phyloP scores from a whole-genome alignment of 2,329 filamentous ascomycete species.

The Aspergillus sp. region DNA sequence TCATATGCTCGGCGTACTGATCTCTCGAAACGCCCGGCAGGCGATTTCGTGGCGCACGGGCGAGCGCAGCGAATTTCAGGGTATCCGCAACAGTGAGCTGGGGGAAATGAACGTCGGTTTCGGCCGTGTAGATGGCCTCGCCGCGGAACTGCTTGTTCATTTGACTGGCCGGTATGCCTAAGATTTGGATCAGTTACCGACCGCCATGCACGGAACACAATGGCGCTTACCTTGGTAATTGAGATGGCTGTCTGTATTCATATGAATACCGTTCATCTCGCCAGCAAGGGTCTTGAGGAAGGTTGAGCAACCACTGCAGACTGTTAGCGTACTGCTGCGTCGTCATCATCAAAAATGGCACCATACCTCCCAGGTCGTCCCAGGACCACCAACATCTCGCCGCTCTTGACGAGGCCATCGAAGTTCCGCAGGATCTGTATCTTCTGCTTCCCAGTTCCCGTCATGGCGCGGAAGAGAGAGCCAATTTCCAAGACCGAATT shows the following conservation, averaged over 20 bases:
- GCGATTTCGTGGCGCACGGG: conserved; percentile 42
- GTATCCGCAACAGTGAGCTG: conserved; percentile 70
- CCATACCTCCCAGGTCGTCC: conserved; percentile 37
- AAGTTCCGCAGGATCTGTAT: conserved; percentile 57
- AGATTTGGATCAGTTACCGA: no score
- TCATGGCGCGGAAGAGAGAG: conserved; percentile 22
- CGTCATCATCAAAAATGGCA: neutral
- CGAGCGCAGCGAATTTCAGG: conserved; percentile 64
- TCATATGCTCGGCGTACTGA: conserved; percentile 35
- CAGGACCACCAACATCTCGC: conserved; percentile 50
- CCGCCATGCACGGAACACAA: no score
- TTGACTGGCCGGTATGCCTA: conserved; percentile 33
- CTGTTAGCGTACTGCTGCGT: conserved; percentile 3
- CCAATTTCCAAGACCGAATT: conserved; percentile 29
- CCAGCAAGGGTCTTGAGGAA: conserved; percentile 77
- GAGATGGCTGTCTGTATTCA: conserved; percentile 61
- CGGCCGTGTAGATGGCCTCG: conserved; percentile 78
- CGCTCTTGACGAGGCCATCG: conserved; percentile 51
- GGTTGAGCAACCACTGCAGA: conserved; percentile 58
- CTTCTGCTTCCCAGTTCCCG: conserved; percentile 31
- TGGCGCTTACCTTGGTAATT: conserved; percentile 58
- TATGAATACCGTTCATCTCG: conserved; percentile 70
- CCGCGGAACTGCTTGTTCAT: conserved; percentile 72
- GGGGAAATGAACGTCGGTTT: conserved; percentile 76
- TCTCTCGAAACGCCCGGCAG: conserved; percentile 33